These are phyloP conservation scores for Nematodospora anomalae DNA, from an alignment of 1,139 yeast species.

Conservation along the genomic window DNA sequence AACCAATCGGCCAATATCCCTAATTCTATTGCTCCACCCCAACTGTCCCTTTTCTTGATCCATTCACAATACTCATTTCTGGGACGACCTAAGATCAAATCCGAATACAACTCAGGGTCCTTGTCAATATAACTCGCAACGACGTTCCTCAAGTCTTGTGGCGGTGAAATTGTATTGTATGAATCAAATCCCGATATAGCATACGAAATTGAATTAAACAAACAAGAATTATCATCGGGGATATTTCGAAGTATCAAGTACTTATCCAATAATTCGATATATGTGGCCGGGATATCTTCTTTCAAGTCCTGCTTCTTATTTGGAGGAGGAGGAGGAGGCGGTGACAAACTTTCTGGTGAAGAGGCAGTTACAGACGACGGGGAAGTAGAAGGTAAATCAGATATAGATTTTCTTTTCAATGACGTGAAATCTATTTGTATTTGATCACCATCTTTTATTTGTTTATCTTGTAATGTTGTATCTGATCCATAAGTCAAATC, in stretches of 20 bases:
- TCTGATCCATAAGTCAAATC: constrained; percentile 22
- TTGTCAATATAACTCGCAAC: constrained; percentile 46
- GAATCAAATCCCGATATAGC: constrained; percentile 39
- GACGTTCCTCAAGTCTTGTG: constrained; percentile 44
- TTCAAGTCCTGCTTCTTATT: constrained; percentile 10
- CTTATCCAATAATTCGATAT: constrained; percentile 20
- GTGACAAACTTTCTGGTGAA: neutral
- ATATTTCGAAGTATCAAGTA: constrained; percentile 55
- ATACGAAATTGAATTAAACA: constrained; percentile 68
- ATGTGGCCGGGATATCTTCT: constrained; percentile 30
- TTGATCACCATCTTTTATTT: constrained; percentile 60
- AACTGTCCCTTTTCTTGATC: constrained; percentile 61
- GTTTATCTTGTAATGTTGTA: constrained; percentile 33
- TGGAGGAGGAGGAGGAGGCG: constrained; percentile 7
- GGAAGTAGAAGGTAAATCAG: constrained; percentile 2
- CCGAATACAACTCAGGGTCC: constrained; percentile 50
- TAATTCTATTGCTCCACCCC: constrained; percentile 89
- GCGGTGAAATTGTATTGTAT: constrained; percentile 23
- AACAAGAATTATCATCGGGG: constrained; percentile 80
- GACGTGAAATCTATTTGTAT: constrained; percentile 34
- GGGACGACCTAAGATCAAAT: constrained; percentile 59
- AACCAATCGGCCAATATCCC: constrained; percentile 61
- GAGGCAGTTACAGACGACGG: constrained; percentile 1
- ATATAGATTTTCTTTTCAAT: constrained; percentile 6
- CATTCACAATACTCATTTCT: constrained; percentile 55